Evolutionary conservation across 2,329 filamentous ascomycete species (phyloP).

Genomic region (Colletotrichum salicis): DNA sequence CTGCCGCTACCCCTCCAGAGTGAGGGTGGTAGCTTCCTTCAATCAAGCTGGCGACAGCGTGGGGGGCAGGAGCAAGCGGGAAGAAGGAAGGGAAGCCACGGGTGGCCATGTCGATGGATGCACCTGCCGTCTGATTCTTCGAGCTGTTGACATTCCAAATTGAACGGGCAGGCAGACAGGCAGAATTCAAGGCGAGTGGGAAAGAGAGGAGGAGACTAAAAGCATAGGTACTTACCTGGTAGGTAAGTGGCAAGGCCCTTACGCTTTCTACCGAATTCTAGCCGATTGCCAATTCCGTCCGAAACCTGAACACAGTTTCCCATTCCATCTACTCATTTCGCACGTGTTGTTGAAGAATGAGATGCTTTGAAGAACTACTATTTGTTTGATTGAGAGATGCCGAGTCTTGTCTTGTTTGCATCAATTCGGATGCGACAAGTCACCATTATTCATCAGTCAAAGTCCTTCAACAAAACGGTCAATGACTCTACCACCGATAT

Average conservation of each 20-base stretch:
- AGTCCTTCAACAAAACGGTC: background rate
- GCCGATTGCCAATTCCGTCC: background rate
- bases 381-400: background rate
- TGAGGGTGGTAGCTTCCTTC: background rate
- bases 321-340: background rate
- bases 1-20: background rate
- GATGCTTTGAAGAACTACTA: background rate
- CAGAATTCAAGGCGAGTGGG: background rate
- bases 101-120: background rate
- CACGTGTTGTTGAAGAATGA: background rate
- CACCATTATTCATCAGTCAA: background rate
- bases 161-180: background rate
- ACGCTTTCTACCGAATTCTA: background rate
- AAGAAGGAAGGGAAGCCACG: background rate
- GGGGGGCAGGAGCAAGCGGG: too few species aligned
- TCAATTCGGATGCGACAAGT: background rate
- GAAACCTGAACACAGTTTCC: background rate
- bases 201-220: background rate
- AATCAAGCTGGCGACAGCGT: background rate
- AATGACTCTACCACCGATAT: background rate
- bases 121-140: background rate
- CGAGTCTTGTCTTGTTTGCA: background rate
- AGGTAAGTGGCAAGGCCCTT: background rate
- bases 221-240: background rate
- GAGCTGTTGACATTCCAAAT: background rate